phyloP scores from a whole-genome alignment of 2,329 filamentous ascomycete species.

The Ophiostoma fasciatum region DNA sequence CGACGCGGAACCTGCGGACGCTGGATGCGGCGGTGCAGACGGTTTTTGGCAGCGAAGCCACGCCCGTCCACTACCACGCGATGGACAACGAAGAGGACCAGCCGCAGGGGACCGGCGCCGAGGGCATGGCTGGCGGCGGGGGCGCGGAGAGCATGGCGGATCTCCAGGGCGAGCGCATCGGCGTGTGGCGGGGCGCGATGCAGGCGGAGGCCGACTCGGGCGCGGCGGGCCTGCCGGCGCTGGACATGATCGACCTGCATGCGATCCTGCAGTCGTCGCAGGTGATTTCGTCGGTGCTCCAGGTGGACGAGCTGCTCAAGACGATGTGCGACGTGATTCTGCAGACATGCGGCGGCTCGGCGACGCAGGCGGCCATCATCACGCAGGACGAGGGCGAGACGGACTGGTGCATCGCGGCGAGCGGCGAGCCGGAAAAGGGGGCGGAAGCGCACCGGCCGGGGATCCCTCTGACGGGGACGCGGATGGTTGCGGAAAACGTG shows the following conservation, averaged over 20 bases:
- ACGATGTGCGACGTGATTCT: slow-evolving; percentile 74
- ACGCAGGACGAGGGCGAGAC: slow-evolving; percentile 50
- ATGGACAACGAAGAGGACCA: slow-evolving; percentile 29
- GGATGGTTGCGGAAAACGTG: slow-evolving; percentile 60
- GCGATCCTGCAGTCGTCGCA: slow-evolving; percentile 68
- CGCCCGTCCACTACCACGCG: slow-evolving; percentile 35
- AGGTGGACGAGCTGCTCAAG: slow-evolving; percentile 59
- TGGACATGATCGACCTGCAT: slow-evolving; percentile 73
- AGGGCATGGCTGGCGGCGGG: slow-evolving; percentile 22
- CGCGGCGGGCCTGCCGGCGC: slow-evolving; percentile 50
- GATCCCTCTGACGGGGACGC: slow-evolving; percentile 48
- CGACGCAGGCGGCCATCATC: slow-evolving; percentile 58
- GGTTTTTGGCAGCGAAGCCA: slow-evolving; percentile 46
- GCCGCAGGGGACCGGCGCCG: slow-evolving; percentile 18
- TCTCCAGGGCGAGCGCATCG: slow-evolving; percentile 41
- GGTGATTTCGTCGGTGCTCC: slow-evolving; percentile 63
- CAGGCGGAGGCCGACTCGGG: slow-evolving; percentile 30
- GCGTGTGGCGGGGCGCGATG: slow-evolving; percentile 48
- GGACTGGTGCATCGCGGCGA: slow-evolving; percentile 60
- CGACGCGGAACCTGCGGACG: slow-evolving; percentile 40
- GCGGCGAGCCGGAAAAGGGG: slow-evolving; percentile 55
- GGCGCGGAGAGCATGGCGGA: slow-evolving; percentile 28
- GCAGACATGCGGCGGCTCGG: slow-evolving; percentile 57
- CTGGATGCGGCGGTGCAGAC: slow-evolving; percentile 52
- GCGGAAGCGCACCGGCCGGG: slow-evolving; percentile 52